These are phyloP conservation scores for Nephelium lappaceum DNA, from an alignment of 345 rosid genomes.

Conservation along the genomic window DNA sequence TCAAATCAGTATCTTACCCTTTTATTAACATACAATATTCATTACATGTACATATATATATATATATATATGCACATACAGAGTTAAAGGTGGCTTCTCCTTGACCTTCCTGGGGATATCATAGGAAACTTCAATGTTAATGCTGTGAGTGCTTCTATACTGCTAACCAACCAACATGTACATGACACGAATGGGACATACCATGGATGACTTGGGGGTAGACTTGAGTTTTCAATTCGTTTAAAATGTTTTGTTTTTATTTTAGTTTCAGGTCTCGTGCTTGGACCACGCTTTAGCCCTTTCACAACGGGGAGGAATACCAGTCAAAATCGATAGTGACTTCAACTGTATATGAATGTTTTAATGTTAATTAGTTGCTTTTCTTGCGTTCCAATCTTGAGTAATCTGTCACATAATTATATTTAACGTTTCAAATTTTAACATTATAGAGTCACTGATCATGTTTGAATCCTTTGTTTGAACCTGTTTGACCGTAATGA, in stretches of 20 bases:
- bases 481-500: too few species aligned
- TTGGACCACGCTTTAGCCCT: background rate
- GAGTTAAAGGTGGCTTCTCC: constrained; percentile 31
- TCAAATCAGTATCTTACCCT: background rate
- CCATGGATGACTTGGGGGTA: constrained; percentile 10
- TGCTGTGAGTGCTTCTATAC: constrained; percentile 5
- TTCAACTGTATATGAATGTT: background rate
- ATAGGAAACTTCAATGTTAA: constrained; percentile 44
- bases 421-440: too few species aligned
- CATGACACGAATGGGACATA: constrained; percentile 17
- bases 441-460: too few species aligned
- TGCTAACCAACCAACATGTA: background rate
- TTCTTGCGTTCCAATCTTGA: too few species aligned
- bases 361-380: too few species aligned
- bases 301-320: constrained; percentile 5
- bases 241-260: background rate
- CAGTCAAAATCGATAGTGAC: constrained; percentile 5
- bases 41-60: background rate
- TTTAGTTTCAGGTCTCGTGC: constrained; percentile 5
- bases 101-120: constrained; percentile 36
- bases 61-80: background rate
- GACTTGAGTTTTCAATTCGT: constrained; percentile 4
- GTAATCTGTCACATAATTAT: too few species aligned
- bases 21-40: background rate
- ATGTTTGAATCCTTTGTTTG: too few species aligned